phyloP scores from a whole-genome alignment of 441 rosid species.

The Arabidopsis hybrid region DNA sequence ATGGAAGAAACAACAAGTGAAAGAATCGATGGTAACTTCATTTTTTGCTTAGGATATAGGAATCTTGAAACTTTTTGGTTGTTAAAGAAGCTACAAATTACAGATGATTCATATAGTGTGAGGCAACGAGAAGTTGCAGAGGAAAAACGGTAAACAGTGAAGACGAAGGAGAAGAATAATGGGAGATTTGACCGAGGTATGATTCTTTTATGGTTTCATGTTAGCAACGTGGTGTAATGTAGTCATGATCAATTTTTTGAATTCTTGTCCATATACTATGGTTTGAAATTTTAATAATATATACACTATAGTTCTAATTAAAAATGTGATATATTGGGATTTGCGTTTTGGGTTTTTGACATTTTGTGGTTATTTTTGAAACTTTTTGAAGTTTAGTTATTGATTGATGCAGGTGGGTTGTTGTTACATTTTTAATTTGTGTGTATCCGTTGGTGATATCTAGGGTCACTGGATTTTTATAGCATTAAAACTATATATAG shows the following conservation, averaged over 20 bases:
- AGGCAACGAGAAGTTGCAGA: conserved; percentile 44
- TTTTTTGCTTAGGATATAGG: neutral
- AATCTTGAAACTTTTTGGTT: neutral
- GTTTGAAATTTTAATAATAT: conserved; percentile 30
- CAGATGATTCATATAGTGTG: neutral
- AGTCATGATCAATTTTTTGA: conserved; percentile 36
- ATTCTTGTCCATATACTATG: conserved; percentile 19
- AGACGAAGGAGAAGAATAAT: conserved; percentile 21
- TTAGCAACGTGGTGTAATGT: conserved; percentile 40
- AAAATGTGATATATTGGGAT: conserved; percentile 25
- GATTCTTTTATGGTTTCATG: conserved; percentile 26
- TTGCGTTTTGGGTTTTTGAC: neutral
- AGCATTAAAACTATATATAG: no score
- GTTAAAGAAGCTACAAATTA: neutral
- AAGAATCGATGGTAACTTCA: conserved; percentile 10
- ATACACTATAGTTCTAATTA: neutral
- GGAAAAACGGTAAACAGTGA: conserved; percentile 25
- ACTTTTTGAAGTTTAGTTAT: no score
- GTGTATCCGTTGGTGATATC: no score
- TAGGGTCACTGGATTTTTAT: no score
- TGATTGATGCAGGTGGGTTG: no score
- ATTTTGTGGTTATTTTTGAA: neutral
- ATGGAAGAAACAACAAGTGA: conserved; percentile 20
- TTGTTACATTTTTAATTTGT: no score
- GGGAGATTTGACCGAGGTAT: conserved; percentile 24